These are phyloP conservation scores for Leccinellum rugosiceps DNA, from an alignment of 768 basidiomycete genomes.

Conservation along the genomic window DNA sequence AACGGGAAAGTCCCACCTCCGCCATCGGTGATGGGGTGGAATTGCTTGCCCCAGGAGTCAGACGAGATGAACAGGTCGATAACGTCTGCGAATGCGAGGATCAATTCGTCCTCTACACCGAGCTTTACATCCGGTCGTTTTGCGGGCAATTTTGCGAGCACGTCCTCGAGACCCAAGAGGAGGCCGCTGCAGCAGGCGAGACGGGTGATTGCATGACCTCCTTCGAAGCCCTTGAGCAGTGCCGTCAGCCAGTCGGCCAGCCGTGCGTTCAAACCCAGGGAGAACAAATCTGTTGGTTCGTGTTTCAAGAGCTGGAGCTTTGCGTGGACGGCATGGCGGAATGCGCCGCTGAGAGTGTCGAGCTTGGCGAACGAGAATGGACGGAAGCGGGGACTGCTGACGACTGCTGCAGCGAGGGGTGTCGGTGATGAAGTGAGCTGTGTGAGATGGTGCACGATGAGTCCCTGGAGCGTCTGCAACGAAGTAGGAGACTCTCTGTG, in stretches of 20 bases:
- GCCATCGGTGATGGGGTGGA: slow-evolving; percentile 50
- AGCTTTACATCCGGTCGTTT: slow-evolving; percentile 33
- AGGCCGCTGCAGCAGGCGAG: slow-evolving; percentile 64
- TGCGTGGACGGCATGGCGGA: slow-evolving; percentile 32
- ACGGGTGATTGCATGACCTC: slow-evolving; percentile 60
- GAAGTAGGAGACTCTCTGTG: slow-evolving; percentile 24
- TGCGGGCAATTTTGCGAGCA: slow-evolving; percentile 32
- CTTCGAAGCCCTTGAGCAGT: slow-evolving; percentile 57
- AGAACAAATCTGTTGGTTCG: slow-evolving; percentile 30
- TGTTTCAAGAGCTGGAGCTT: slow-evolving; percentile 24
- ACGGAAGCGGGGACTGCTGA: slow-evolving; percentile 30
- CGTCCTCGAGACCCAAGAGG: slow-evolving; percentile 60
- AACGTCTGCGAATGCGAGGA: slow-evolving; percentile 71
- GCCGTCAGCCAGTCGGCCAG: slow-evolving; percentile 50
- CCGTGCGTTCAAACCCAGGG: slow-evolving; percentile 36
- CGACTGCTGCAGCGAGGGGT: slow-evolving; percentile 31
- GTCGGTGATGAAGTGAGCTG: slow-evolving; percentile 28
- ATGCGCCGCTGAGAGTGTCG: slow-evolving; percentile 24
- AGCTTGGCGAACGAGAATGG: slow-evolving; percentile 30
- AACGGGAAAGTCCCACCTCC: slow-evolving; percentile 29
- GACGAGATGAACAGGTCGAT: slow-evolving; percentile 54
- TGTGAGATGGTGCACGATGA: slow-evolving; percentile 29
- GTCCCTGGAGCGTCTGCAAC: slow-evolving; percentile 23
- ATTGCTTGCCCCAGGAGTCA: slow-evolving; percentile 65
- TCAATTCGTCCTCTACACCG: slow-evolving; percentile 58